Conservation (phyloP, 2,329 filamentous ascomycete species). For the Colletotrichum spaethianum region DNA sequence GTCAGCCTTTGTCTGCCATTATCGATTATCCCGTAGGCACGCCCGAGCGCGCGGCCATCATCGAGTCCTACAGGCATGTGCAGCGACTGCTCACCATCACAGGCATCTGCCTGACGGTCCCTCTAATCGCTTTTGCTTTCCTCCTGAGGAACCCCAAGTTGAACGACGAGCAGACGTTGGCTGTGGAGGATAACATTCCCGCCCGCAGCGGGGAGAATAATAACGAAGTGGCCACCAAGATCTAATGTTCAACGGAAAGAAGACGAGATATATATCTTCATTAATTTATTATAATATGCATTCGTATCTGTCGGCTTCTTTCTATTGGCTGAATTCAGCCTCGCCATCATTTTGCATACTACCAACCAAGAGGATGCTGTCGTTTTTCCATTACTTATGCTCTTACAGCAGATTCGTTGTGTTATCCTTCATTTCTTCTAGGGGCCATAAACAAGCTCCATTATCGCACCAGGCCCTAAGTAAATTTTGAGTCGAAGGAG, state of each 20-base stretch:
- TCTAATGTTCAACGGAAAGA: background rate
- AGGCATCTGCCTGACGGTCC: constrained; percentile 64
- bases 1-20: constrained; percentile 52
- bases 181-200: constrained; percentile 44
- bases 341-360: too few species aligned
- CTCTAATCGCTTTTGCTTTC: constrained; percentile 61
- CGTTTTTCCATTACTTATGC: too few species aligned
- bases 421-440: too few species aligned
- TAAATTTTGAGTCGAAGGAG: too few species aligned
- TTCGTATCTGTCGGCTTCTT: too few species aligned
- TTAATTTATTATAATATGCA: background rate
- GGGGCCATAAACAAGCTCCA: too few species aligned
- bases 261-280: too few species aligned
- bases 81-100: constrained; percentile 64
- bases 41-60: constrained; percentile 58
- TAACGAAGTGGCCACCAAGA: constrained; percentile 9
- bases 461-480: too few species aligned
- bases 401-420: too few species aligned
- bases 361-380: too few species aligned
- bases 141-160: constrained; percentile 62
- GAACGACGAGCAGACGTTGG: constrained; percentile 61
- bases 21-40: constrained; percentile 57
- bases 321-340: too few species aligned
- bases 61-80: constrained; percentile 61
- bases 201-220: constrained; percentile 6